Evolutionary conservation across 179 eudicot species (phyloP), one percentile per base, ranked within the genome.

Genomic region (Beta corolliflora): DNA sequence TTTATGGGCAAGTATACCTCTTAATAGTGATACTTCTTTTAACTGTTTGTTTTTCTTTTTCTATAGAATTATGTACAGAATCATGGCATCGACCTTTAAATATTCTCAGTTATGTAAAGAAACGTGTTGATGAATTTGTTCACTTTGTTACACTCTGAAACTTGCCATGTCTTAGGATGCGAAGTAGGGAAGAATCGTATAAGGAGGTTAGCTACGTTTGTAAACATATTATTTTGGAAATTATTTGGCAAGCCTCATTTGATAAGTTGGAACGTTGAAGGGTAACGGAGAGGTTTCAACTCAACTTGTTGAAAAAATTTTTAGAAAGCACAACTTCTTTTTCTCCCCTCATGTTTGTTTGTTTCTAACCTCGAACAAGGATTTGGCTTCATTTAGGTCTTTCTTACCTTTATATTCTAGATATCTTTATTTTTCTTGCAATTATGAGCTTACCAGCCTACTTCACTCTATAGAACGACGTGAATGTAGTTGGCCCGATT

Each of bases 1-100:
- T 77, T 73, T 53, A 63, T 81, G 83, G 76, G 85, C 81, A 82
- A 87, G 81, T 77, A 79, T 80, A 83, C 23, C 81, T 75, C 73
- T 79, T 73, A 66, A 67, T 70, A 80, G 13, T 72, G 60, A 70
- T 81, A 5, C 52, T 21, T 50, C 69, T 15, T 31, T 79, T 60
- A 13, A 31, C 58, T 73, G 45, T 44, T 70, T 80, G 2, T n/a
- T 52, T 23, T 19, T 29, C 1, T 10, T 52, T 21, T 70, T 23
- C 2, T 73, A 7, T 29, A 11, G 12, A 4, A 25, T 11, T 25
- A 31, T 36, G 14, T 18, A 21, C 15, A 12, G 5, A 5, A 36
- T 52, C 25, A 25, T 19, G 76, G 25, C 45, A 18, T 73, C 5
- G 58, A 53, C 18, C 76, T 53, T 73, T 54, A 19, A 53, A 73